Base-by-base conservation (phyloP, 805 yeast genomes). In the Candida endomychidarum region DNA sequence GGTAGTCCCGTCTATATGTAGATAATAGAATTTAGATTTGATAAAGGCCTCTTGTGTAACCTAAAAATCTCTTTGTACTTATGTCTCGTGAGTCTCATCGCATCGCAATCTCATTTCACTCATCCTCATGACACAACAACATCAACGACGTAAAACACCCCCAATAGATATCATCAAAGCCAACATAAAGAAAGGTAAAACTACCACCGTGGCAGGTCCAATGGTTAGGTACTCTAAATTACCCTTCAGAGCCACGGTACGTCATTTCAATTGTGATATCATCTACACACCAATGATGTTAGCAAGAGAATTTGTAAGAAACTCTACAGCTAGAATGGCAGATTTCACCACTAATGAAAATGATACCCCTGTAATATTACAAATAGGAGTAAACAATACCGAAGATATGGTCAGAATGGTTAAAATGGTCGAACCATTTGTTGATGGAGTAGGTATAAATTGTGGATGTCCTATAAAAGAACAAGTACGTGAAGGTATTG, bases 381-480 rank as follows among this genome's bases (percentile, higher is more conserved):
- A 93, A 65, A 86, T 91, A 12, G 99, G 98, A 3, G 83, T 84
- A 9, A 86, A 86, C 53, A 90, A 88, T 57, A 85, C 82, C 3
- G 77, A 80, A 8, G 98, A 93, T 60, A 65, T 93, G 38, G 58
- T 86, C 17, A 74, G 91, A 44, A 88, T 91, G 56, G 88, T 87
- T 3, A 88, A 85, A 38, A 81, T 93, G 89, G 79, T 90, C n/a
- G 77, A 77, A 42, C 96, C 96, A 0, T 87, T 79, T 56, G 90
- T 86, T 34, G 97, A 91, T 62, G 99, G 95, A 0, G 80, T 93
- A 29, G 97, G 98, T 0, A 72, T 93, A 42, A 93, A 93, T 67
- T 93, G 98, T 62, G 99, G 99, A 0, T 93, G 99, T 64, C 99
- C 99, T 1, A 89, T 93, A 37, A 84, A 83, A 47, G 98, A 91